Evolutionary conservation across 2,329 filamentous ascomycete genomes (phyloP).

Genomic region (Colletotrichum zoysiae): DNA sequence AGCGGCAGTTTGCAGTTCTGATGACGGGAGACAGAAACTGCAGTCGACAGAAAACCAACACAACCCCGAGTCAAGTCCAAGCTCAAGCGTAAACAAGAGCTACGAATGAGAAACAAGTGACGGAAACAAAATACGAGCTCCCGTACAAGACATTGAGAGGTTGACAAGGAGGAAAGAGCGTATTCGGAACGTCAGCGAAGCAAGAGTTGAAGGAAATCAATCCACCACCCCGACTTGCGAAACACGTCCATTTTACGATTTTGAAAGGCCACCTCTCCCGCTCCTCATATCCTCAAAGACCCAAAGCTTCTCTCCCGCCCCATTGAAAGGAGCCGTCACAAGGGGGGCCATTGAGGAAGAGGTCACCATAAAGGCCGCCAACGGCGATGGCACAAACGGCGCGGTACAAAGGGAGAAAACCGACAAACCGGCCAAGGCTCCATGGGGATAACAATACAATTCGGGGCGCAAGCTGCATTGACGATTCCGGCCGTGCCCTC

Average conservation of each 20-base stretch:
- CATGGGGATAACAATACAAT: constrained; percentile 21
- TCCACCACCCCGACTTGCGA: constrained; percentile 22
- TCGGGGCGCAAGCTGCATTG: constrained; percentile 18
- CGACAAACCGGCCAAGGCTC: constrained; percentile 19
- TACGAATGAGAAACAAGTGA: constrained; percentile 7
- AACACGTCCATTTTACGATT: constrained; percentile 33
- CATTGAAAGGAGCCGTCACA: neutral
- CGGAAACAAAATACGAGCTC: constrained; percentile 6
- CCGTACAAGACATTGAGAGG: constrained; percentile 3
- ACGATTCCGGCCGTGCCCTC: constrained; percentile 11
- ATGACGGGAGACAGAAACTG: neutral
- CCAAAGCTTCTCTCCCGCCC: neutral
- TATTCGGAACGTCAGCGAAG: neutral
- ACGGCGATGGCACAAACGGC: neutral
- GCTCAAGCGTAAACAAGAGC: constrained; percentile 2
- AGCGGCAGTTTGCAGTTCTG: neutral
- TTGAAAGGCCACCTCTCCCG: neutral
- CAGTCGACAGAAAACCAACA: neutral
- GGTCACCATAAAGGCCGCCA: constrained; percentile 23
- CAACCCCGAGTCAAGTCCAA: neutral
- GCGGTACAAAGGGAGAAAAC: constrained; percentile 14
- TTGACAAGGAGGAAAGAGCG: constrained; percentile 19
- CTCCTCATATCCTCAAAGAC: neutral
- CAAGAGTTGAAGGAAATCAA: constrained; percentile 14
- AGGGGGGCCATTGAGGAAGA: neutral